phyloP scores from a whole-genome alignment of 371 early-diverging fungal species.

The Choanephora cucurbitarum region DNA sequence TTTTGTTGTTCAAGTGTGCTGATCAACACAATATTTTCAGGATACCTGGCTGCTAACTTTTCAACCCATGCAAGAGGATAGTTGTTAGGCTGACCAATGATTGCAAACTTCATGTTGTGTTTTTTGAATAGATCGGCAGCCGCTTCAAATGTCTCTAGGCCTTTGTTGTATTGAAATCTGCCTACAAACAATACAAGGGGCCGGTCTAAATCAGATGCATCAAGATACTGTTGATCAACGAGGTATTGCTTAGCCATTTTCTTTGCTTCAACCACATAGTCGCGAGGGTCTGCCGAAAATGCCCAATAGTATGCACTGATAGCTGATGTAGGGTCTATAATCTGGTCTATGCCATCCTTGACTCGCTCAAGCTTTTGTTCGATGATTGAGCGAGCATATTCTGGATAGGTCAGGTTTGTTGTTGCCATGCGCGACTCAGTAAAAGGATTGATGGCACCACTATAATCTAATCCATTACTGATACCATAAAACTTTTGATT shows the following conservation, averaged over 20 bases:
- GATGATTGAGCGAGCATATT: constrained; percentile 29
- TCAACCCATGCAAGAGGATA: constrained; percentile 50
- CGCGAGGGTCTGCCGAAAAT: constrained; percentile 21
- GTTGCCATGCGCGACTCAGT: constrained; percentile 37
- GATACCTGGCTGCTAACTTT: constrained; percentile 40
- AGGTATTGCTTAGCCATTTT: constrained; percentile 57
- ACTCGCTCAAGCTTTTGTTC: constrained; percentile 15
- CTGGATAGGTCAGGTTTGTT: constrained; percentile 45
- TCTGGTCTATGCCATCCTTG: not conserved
- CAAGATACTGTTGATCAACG: constrained; percentile 45
- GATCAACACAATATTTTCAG: constrained; percentile 51
- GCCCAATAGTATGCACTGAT: constrained; percentile 19
- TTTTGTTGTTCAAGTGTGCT: constrained; percentile 44
- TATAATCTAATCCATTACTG: constrained; percentile 63
- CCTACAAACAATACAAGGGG: constrained; percentile 64
- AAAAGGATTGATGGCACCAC: constrained; percentile 54
- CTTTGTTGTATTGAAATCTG: constrained; percentile 66
- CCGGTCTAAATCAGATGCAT: constrained; percentile 43
- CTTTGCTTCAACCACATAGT: constrained; percentile 49
- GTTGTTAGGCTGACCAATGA: constrained; percentile 65
- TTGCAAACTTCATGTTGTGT: constrained; percentile 53
- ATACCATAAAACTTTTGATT: constrained; percentile 60
- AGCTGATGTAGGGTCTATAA: not conserved
- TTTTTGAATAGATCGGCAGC: constrained; percentile 41
- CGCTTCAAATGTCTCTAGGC: constrained; percentile 51